phyloP scores from a whole-genome alignment of 1,284 basidiomycete genomes.

The Neolentinus lepideus region DNA sequence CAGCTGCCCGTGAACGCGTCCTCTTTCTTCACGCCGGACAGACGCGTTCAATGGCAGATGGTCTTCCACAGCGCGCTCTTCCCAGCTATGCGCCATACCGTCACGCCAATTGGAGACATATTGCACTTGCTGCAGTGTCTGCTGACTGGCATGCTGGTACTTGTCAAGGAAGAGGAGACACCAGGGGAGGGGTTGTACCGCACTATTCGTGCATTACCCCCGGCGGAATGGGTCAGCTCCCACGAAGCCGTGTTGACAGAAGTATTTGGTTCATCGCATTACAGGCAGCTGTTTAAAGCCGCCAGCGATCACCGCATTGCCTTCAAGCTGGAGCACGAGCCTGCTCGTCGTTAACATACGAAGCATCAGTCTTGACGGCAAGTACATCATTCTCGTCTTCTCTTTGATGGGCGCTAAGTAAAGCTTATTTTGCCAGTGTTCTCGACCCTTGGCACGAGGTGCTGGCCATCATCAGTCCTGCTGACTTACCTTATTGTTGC shows the following conservation, averaged over 20 bases:
- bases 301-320: constrained; percentile 62
- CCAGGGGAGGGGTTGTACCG: constrained; percentile 53
- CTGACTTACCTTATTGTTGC: neutral
- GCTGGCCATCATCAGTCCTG: constrained; percentile 1
- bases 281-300: constrained; percentile 61
- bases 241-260: constrained; percentile 59
- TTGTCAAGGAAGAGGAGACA: constrained; percentile 66
- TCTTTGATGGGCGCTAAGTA: neutral
- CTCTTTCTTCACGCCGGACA: constrained; percentile 76
- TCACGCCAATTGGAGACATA: constrained; percentile 70
- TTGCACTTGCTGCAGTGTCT: constrained; percentile 73
- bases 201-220: constrained; percentile 72
- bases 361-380: neutral
- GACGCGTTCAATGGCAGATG: constrained; percentile 82
- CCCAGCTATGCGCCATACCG: constrained; percentile 69
- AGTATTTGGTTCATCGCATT: constrained; percentile 66
- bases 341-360: constrained; percentile 18
- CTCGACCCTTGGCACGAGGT: constrained; percentile 1
- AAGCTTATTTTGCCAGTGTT: neutral
- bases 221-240: constrained; percentile 63
- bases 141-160: constrained; percentile 70
- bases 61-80: constrained; percentile 79
- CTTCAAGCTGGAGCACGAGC: constrained; percentile 60
- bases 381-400: neutral
- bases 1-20: constrained; percentile 70